Evolutionary conservation across 75 land plant species (phyloP).

Genomic region (Pinus albicaulis): DNA sequence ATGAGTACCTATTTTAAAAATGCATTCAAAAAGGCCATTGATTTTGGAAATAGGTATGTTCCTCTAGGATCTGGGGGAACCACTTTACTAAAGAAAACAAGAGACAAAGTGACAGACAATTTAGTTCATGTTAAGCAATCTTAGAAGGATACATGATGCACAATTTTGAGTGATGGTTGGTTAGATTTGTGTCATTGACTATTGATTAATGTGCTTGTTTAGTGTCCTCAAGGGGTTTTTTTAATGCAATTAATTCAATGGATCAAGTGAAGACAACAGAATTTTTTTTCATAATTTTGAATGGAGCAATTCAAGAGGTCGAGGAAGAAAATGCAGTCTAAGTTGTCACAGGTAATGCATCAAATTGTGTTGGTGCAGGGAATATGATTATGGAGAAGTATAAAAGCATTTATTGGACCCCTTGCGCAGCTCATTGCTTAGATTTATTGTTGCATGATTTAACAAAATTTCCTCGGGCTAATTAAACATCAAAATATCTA

Average conservation of each 20-base stretch:
- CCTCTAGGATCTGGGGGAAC: not conserved
- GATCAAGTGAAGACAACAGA: not conserved
- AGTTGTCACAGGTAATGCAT: constrained; percentile 44
- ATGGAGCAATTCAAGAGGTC: constrained; percentile 9
- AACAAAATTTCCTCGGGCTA: constrained; percentile 9
- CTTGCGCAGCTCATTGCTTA: constrained; percentile 49
- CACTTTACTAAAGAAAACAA: too few relatives aligned
- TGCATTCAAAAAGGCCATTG: not conserved
- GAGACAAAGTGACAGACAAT: too few relatives aligned
- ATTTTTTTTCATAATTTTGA: not conserved
- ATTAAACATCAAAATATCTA: too few relatives aligned
- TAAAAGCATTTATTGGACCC: constrained; percentile 50
- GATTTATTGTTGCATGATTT: constrained; percentile 52
- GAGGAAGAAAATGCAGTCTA: constrained; percentile 53
- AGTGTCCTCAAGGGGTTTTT: not conserved
- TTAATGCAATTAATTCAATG: not conserved
- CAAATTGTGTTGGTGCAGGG: constrained; percentile 30
- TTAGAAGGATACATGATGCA: too few relatives aligned
- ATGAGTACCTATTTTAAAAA: not conserved
- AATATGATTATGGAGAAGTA: constrained; percentile 34
- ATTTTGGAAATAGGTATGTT: not conserved
- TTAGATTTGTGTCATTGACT: not conserved
- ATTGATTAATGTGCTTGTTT: not conserved
- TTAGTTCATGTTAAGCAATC: too few relatives aligned
- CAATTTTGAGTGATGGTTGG: not conserved